phyloP scores from a whole-genome alignment of 768 basidiomycete species.

The Rhizopogon sp. region DNA sequence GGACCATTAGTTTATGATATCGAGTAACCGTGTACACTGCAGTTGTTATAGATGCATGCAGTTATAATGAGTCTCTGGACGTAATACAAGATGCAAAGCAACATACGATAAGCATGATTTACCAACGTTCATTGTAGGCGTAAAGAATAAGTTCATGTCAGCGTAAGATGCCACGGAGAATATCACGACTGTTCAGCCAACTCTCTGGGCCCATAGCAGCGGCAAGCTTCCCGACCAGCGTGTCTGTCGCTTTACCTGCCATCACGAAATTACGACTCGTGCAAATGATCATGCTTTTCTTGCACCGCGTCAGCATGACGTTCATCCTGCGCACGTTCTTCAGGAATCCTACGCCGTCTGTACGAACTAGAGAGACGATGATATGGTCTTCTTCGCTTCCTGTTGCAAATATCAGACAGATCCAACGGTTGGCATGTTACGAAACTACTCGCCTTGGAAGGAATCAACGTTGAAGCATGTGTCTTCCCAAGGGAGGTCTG shows the following conservation, averaged over 20 bases:
- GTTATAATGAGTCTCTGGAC: too few relatives aligned
- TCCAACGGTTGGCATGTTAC: neutral
- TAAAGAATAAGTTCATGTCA: too few relatives aligned
- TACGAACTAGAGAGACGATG: constrained; percentile 64
- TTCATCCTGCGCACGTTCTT: constrained; percentile 61
- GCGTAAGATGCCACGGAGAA: too few relatives aligned
- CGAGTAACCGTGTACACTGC: too few relatives aligned
- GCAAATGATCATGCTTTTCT: constrained; percentile 68
- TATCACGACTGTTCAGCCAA: too few relatives aligned
- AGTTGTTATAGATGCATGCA: too few relatives aligned
- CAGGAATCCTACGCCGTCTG: constrained; percentile 59
- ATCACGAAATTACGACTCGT: constrained; percentile 35
- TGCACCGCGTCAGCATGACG: constrained; percentile 82
- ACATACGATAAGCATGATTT: too few relatives aligned
- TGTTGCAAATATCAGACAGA: constrained; percentile 23
- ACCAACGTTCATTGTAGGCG: too few relatives aligned
- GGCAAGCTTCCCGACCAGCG: constrained; percentile 23
- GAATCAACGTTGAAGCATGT: constrained; percentile 75
- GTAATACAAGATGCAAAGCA: too few relatives aligned
- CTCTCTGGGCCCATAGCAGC: too few relatives aligned
- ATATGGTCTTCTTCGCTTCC: constrained; percentile 81
- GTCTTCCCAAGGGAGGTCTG: constrained; percentile 49
- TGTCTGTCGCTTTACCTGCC: constrained; percentile 8
- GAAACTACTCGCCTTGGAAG: constrained; percentile 58
- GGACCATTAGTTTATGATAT: too few relatives aligned